phyloP scores from a whole-genome alignment of 2,329 filamentous ascomycete species.

The Ophiocordyceps unilateralis region DNA sequence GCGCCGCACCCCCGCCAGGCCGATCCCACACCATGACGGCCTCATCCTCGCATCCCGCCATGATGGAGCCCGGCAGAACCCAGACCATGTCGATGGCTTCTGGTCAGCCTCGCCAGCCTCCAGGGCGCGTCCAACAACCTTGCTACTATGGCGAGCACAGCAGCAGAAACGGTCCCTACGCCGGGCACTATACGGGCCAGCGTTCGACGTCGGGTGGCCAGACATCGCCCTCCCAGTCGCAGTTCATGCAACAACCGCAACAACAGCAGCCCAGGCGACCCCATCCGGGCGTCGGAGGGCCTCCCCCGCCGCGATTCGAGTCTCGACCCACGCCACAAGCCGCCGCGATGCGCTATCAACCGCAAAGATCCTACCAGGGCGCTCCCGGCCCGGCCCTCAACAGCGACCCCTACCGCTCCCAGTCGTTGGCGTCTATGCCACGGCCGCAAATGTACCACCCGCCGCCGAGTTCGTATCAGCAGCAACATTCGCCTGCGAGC shows the following conservation, averaged over 20 bases:
- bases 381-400: constrained; percentile 56
- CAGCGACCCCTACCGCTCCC: constrained; percentile 75
- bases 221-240: constrained; percentile 22
- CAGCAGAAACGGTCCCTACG: constrained; percentile 9
- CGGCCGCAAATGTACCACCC: constrained; percentile 58
- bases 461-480: constrained; percentile 41
- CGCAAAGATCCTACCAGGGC: constrained; percentile 44
- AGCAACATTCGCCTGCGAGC: constrained; percentile 46
- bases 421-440: constrained; percentile 66
- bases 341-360: constrained; percentile 18
- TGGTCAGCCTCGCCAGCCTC: constrained; percentile 45
- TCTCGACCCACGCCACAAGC: constrained; percentile 31
- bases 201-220: constrained; percentile 33
- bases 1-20: constrained; percentile 66
- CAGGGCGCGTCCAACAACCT: constrained; percentile 32
- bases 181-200: constrained; percentile 32
- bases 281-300: constrained; percentile 22
- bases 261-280: constrained; percentile 28
- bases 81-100: constrained; percentile 50
- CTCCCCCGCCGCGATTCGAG: constrained; percentile 50
- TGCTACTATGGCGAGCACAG: constrained; percentile 18
- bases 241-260: constrained; percentile 28
- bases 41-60: constrained; percentile 39
- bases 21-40: constrained; percentile 93
- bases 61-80: constrained; percentile 47